phyloP scores from a whole-genome alignment of 805 yeast genomes.

The Metschnikowia lachancei region DNA sequence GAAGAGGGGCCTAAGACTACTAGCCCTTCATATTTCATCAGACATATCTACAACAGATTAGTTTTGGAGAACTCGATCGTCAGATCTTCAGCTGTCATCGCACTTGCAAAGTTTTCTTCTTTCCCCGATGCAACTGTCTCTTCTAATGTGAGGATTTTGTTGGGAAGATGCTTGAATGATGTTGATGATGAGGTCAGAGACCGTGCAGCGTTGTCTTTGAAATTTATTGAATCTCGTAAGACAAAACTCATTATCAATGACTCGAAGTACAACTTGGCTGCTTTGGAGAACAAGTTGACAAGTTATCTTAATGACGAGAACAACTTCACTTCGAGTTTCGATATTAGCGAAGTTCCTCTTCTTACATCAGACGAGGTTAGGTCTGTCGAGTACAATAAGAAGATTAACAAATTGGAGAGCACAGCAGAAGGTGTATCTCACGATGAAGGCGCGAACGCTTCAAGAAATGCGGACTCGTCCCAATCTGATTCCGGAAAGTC shows the following conservation, averaged over 20 bases:
- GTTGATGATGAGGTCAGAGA: conserved; percentile 97
- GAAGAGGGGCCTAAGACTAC: conserved; percentile 87
- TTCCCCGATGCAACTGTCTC: conserved; percentile 66
- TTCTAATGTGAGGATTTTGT: conserved; percentile 67
- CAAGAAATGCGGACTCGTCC: conserved; percentile 4
- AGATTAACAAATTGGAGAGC: conserved; percentile 40
- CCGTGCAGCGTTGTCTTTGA: conserved; percentile 84
- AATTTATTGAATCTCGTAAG: conserved; percentile 47
- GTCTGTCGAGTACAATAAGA: conserved; percentile 58
- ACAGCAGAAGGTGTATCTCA: conserved; percentile 19
- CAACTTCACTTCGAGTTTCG: conserved; percentile 60
- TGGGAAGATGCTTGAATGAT: conserved; percentile 82
- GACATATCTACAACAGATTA: conserved; percentile 95
- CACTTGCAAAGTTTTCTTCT: conserved; percentile 86
- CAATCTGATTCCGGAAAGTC: conserved; percentile 23
- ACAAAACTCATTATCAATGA: conserved; percentile 60
- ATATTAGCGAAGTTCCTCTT: conserved; percentile 63
- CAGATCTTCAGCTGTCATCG: conserved; percentile 92
- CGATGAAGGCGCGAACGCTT: conserved; percentile 18
- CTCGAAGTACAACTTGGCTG: conserved; percentile 66
- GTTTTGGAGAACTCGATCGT: conserved; percentile 93
- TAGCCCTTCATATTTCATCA: conserved; percentile 85
- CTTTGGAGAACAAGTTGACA: conserved; percentile 75
- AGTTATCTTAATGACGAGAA: conserved; percentile 60
- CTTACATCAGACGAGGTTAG: conserved; percentile 65